phyloP scores from a whole-genome alignment of 306 rosid species.

The Glycine tomentella region DNA sequence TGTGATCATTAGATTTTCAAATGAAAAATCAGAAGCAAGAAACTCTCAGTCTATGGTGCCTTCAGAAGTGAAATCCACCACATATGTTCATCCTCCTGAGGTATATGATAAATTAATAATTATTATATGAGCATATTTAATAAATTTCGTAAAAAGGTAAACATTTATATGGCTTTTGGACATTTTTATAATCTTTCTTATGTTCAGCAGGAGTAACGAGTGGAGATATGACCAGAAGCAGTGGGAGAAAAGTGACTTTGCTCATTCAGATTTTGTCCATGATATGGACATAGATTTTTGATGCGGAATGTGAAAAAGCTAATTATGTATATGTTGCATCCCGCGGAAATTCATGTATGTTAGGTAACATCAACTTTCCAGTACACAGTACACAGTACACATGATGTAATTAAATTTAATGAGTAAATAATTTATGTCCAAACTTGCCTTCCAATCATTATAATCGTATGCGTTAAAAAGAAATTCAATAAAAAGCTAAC shows the following conservation, averaged over 20 bases:
- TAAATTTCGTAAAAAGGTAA: neutral
- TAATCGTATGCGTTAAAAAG: no score
- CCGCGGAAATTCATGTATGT: no score
- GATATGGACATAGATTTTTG: constrained; percentile 39
- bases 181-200: constrained; percentile 21
- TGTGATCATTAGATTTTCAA: constrained; percentile 72
- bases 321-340: no score
- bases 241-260: constrained; percentile 36
- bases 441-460: no score
- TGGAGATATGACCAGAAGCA: constrained; percentile 37
- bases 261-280: constrained; percentile 34
- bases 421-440: no score
- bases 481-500: no score
- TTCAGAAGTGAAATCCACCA: constrained; percentile 52
- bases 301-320: constrained; percentile 37
- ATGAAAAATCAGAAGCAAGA: constrained; percentile 89
- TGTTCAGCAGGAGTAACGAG: constrained; percentile 56
- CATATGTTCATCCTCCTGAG: constrained; percentile 50
- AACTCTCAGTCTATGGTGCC: constrained; percentile 52
- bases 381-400: no score
- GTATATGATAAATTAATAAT: constrained; percentile 49
- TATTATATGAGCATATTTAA: constrained; percentile 4
- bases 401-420: no score
- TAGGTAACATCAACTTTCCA: no score
- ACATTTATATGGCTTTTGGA: no score